These are phyloP conservation scores for Ceratonia siliqua DNA, from an alignment of 306 rosid species.

Conservation along the genomic window DNA sequence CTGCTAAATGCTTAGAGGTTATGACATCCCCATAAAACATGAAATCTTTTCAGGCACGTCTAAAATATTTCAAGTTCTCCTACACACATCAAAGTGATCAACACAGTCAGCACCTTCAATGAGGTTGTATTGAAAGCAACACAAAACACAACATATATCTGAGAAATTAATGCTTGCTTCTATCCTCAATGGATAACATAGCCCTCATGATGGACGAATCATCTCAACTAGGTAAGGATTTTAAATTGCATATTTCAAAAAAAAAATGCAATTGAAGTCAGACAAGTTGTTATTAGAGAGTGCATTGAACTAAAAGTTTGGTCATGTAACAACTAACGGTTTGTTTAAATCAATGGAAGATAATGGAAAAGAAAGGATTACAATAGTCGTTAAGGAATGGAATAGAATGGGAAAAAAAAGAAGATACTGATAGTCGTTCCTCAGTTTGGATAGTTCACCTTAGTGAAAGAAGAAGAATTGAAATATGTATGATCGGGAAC, in stretches of 20 bases:
- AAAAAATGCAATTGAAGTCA: neutral
- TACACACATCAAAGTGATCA: neutral
- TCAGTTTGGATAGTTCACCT: neutral
- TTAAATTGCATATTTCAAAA: neutral
- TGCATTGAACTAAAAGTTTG: neutral
- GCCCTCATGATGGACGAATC: neutral
- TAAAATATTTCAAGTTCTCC: neutral
- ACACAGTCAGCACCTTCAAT: neutral
- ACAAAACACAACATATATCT: neutral
- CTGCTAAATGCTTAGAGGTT: neutral
- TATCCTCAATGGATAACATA: conserved; percentile 7
- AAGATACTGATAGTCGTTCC: neutral
- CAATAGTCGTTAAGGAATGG: neutral
- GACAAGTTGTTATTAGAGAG: neutral
- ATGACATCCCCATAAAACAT: neutral
- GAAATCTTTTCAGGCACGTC: conserved; percentile 4
- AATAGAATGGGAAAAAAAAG: neutral
- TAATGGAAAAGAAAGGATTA: neutral
- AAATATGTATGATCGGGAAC: too few relatives aligned
- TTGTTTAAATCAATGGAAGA: neutral
- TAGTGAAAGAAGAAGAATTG: too few relatives aligned
- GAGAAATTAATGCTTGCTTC: conserved; percentile 1
- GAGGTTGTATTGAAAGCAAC: conserved; percentile 1
- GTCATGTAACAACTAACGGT: too few relatives aligned
- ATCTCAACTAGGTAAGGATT: neutral